A percentile compares a stretch with the other conserved stretches of the same genome.
Evolutionary conservation across 371 early-diverging fungal species (phyloP).

Genomic region (Mortierella sp.): DNA sequence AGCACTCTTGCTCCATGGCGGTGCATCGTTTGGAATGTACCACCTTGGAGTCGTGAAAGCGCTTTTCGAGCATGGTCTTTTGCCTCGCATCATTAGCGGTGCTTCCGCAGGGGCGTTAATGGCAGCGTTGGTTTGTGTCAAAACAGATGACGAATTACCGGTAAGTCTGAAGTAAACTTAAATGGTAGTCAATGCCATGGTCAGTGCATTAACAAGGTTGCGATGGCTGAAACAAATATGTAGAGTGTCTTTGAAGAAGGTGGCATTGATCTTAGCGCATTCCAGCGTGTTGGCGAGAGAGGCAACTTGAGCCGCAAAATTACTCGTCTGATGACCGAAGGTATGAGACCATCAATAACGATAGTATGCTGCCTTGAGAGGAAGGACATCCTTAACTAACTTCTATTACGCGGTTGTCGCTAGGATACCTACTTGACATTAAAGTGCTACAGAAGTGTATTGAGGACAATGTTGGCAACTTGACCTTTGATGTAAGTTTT

Average conservation of each 20-base stretch:
- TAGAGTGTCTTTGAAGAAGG: constrained; percentile 70
- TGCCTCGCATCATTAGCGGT: constrained; percentile 82
- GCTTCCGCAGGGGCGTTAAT: constrained; percentile 79
- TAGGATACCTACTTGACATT: constrained; percentile 80
- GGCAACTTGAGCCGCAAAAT: constrained; percentile 72
- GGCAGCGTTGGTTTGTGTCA: constrained; percentile 79
- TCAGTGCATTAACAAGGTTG: background rate
- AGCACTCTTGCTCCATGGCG: constrained; percentile 79
- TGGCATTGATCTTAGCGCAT: constrained; percentile 75
- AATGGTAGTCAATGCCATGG: no score
- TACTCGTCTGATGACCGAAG: constrained; percentile 73
- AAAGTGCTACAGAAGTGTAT: constrained; percentile 78
- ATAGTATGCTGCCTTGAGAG: background rate
- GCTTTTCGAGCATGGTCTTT: constrained; percentile 70
- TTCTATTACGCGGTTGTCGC: background rate
- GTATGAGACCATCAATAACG: constrained; percentile 41
- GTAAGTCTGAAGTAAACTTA: constrained; percentile 57
- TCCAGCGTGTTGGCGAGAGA: constrained; percentile 63
- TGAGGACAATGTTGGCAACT: constrained; percentile 74
- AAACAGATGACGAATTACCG: constrained; percentile 77
- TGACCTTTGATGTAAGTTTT: constrained; percentile 72
- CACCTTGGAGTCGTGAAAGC: constrained; percentile 84
- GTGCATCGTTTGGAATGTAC: constrained; percentile 76
- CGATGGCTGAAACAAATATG: background rate
- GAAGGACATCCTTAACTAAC: background rate